A percentile compares a stretch with the other conserved stretches of the same genome.
These are phyloP conservation scores for Tetramitus jugosus DNA, from an alignment of 208 protist species.

Conservation along the genomic window DNA sequence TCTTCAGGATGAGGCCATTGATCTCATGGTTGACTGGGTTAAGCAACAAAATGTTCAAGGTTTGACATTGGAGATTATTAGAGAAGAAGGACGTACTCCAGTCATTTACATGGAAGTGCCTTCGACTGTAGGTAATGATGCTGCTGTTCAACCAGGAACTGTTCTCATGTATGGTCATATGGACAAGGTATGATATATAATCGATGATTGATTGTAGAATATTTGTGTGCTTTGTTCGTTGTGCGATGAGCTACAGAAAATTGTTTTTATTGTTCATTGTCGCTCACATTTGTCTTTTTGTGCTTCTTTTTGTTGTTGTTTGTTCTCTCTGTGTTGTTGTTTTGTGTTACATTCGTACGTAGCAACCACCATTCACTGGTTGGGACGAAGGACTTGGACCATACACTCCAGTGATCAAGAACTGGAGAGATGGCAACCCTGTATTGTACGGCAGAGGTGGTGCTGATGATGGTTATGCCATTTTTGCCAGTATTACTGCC, in stretches of 20 bases:
- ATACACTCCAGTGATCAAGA: slow-evolving; percentile 62
- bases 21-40: slow-evolving; percentile 69
- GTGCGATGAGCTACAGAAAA: no score
- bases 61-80: slow-evolving; percentile 59
- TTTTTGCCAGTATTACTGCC: slow-evolving; percentile 55
- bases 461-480: slow-evolving; percentile 73
- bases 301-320: slow-evolving; percentile 34
- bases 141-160: no score
- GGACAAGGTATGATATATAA: no score
- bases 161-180: neutral
- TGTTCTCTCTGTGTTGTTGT: slow-evolving; percentile 89
- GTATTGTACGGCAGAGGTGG: slow-evolving; percentile 71
- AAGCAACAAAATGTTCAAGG: slow-evolving; percentile 58
- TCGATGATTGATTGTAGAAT: no score
- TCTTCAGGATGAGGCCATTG: slow-evolving; percentile 65
- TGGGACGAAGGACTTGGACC: slow-evolving; percentile 78
- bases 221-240: no score
- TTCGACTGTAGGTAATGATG: slow-evolving; percentile 38
- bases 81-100: slow-evolving; percentile 59
- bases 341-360: no score
- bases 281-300: no score
- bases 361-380: slow-evolving; percentile 75
- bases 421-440: neutral
- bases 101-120: slow-evolving; percentile 69
- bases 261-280: no score